Evolutionary conservation across 2,329 filamentous ascomycete species (phyloP), one percentile per base, ranked within the genome.

Genomic region (Ophiostoma ulmi): DNA sequence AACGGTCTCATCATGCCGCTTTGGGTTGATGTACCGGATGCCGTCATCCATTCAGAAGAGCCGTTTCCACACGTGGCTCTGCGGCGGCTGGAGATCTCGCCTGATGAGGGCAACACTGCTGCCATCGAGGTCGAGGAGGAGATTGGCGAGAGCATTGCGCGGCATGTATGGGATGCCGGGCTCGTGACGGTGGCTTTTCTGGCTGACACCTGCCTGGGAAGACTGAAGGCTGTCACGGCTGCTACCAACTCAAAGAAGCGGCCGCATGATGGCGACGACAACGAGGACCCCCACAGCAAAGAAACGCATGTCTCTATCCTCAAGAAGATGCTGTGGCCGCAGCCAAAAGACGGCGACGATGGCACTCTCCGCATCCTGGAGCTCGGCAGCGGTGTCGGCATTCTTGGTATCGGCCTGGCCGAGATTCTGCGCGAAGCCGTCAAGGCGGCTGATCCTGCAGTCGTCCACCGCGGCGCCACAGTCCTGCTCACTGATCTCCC

Each of bases 161-260:
- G 86, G 2, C 86, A 88, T 72, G 80, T 88, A 6, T 88, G 86
- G 86, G 86, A 88, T 69, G 85, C 82, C 1, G 86, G 86, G 0
- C 78, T 87, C 11, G 78, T 84, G 6, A 81, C 83, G 0, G 77
- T 81, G 1, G 79, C 79, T 1, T 75, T 80, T 13, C 67, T 84
- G 13, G 78, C 77, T 1, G 74, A 77, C 14, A 65, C 77, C 2
- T 76, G 75, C 69, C 66, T 64, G 14, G 61, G 61, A 10, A 1
- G 0, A 17, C 75, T 44, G 69, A 26, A 1, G 22, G 20, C 26
- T 6, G 10, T 39, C 69, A 52, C 36, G 35, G 48, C 44, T 31
- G 22, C n/a, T 20, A 10, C 38, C 6, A 39, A 14, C 63, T 22
- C 36, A 14, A 65, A 13, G n/a, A 61, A 71, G 52, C 58, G 70